Conservation (phyloP, 148 eudicot genomes). For the Nyssa sinensis region DNA sequence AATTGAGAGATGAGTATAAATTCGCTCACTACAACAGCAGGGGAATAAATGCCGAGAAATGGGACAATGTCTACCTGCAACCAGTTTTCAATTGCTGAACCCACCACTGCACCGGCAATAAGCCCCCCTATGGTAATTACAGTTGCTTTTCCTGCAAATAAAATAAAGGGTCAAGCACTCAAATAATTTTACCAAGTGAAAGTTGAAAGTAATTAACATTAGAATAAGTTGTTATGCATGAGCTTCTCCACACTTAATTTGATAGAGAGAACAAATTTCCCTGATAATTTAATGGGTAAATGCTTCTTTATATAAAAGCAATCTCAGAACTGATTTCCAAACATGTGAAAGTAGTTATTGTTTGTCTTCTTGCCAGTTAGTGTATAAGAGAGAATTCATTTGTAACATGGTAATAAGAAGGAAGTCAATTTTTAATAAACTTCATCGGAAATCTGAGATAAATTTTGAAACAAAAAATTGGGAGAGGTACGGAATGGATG, state of each 20-base stretch:
- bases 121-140: slow-evolving; percentile 87
- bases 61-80: slow-evolving; percentile 98
- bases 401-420: not conserved
- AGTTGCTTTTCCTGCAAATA: slow-evolving; percentile 82
- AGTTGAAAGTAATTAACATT: not conserved
- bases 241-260: not conserved
- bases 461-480: not conserved
- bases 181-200: not conserved
- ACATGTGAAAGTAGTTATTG: not conserved
- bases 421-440: too few species aligned
- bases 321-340: not conserved
- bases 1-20: slow-evolving; percentile 85
- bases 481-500: not conserved
- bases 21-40: slow-evolving; percentile 88
- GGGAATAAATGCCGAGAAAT: slow-evolving; percentile 82
- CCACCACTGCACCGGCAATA: slow-evolving; percentile 86
- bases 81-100: slow-evolving; percentile 95
- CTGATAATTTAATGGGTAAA: not conserved
- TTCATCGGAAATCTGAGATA: too few species aligned
- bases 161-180: not conserved
- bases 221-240: not conserved
- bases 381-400: not conserved
- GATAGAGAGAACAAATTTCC: not conserved
- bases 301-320: not conserved
- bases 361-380: not conserved